Percentiles rank a stretch among this genome's conserved stretches.
phyloP scores from a whole-genome alignment of 352 stramenopile species.

The Poterioochromonas sp. region DNA sequence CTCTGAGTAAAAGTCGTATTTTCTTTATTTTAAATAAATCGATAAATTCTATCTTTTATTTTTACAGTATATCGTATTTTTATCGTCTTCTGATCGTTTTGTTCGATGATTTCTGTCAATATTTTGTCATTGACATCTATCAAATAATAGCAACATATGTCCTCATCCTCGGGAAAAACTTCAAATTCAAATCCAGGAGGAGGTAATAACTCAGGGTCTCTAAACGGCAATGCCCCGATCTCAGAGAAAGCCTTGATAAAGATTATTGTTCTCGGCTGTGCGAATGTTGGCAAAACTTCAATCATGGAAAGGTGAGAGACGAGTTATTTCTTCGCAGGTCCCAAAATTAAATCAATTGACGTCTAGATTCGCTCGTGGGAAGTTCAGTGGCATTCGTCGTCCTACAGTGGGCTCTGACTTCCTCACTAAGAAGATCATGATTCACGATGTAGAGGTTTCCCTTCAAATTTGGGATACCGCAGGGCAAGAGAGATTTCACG shows the following conservation, averaged over 20 bases:
- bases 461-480: conserved; percentile 48
- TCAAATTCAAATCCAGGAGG: too few relatives aligned
- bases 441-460: conserved; percentile 8
- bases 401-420: conserved; percentile 36
- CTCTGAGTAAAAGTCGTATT: too few relatives aligned
- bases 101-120: too few relatives aligned
- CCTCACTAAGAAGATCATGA: conserved; percentile 26
- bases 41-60: too few relatives aligned
- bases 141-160: too few relatives aligned
- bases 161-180: too few relatives aligned
- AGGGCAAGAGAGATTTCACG: conserved; percentile 48
- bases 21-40: too few relatives aligned
- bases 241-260: conserved; percentile 42
- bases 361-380: background rate
- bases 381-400: conserved; percentile 4
- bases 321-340: background rate
- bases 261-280: conserved; percentile 45
- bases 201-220: too few relatives aligned
- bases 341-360: background rate
- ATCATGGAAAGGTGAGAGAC: conserved; percentile 10
- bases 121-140: too few relatives aligned
- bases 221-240: too few relatives aligned
- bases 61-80: too few relatives aligned
- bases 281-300: conserved; percentile 41
- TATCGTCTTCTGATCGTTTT: too few relatives aligned